Percentiles rank a stretch among this genome's conserved stretches.
Conservation (phyloP, 345 rosid species). For the Gynandropsis gynandra region DNA sequence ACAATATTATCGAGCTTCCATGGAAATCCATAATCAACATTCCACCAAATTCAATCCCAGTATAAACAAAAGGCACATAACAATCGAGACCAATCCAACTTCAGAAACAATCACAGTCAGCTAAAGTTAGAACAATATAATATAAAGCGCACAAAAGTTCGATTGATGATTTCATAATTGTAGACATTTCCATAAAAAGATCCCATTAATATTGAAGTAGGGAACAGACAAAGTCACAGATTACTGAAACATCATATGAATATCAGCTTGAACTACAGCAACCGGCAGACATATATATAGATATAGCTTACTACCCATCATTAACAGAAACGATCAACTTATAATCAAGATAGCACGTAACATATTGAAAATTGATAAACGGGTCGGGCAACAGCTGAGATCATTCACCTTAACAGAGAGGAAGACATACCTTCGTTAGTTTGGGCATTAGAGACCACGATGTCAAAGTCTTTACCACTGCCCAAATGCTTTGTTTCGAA, state of each 20-base stretch:
- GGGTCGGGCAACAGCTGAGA: too few relatives aligned
- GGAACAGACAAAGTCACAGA: too few relatives aligned
- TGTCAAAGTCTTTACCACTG: slow-evolving; percentile 95
- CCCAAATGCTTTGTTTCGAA: slow-evolving; percentile 99
- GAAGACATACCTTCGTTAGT: slow-evolving; percentile 91
- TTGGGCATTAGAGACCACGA: slow-evolving; percentile 97
- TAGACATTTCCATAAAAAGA: neutral
- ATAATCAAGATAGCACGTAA: neutral
- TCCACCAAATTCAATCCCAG: neutral
- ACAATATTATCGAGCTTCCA: too few relatives aligned
- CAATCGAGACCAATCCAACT: neutral
- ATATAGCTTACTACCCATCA: too few relatives aligned
- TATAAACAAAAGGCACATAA: neutral
- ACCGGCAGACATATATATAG: neutral
- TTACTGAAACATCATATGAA: too few relatives aligned
- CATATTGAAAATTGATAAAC: neutral
- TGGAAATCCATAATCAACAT: neutral
- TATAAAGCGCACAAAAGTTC: too few relatives aligned
- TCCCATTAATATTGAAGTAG: too few relatives aligned
- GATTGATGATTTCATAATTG: neutral
- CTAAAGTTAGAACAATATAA: too few relatives aligned
- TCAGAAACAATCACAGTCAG: neutral
- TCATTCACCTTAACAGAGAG: neutral
- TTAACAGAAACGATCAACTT: neutral
- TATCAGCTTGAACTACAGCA: neutral